Conservation (phyloP, 805 yeast genomes). For the Pichia exigua region DNA sequence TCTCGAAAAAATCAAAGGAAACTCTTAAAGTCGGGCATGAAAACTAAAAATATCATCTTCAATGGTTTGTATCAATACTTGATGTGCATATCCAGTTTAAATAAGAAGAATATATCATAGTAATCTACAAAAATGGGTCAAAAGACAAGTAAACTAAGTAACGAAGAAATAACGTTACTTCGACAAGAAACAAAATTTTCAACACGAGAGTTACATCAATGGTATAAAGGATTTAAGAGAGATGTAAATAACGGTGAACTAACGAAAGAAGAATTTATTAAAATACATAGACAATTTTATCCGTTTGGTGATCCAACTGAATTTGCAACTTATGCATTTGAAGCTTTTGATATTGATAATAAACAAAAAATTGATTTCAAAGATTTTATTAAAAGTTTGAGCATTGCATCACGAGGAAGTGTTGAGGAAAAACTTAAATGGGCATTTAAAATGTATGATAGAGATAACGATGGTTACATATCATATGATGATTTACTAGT, state of each 20-base stretch:
- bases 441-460: conserved; percentile 86
- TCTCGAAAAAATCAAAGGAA: too few species aligned
- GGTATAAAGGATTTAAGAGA: conserved; percentile 94
- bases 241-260: conserved; percentile 92
- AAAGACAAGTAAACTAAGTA: conserved; percentile 84
- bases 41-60: not conserved
- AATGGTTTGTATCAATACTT: not conserved
- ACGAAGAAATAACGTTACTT: conserved; percentile 78
- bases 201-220: conserved; percentile 89
- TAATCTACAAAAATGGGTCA: conserved; percentile 56
- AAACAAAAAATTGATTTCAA: conserved; percentile 82
- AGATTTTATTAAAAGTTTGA: conserved; percentile 83
- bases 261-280: conserved; percentile 78
- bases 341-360: conserved; percentile 78
- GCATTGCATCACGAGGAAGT: conserved; percentile 80
- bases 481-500: conserved; percentile 70
- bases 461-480: conserved; percentile 70
- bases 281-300: conserved; percentile 91
- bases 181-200: conserved; percentile 87
- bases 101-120: not conserved
- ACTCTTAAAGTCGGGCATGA: too few species aligned
- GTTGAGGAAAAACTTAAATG: conserved; percentile 78
- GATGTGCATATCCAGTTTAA: not conserved
- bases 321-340: conserved; percentile 80
- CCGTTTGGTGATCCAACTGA: conserved; percentile 97